Evolutionary conservation across 139 green algal species (phyloP).

Genomic region (Chlorella vulgaris): DNA sequence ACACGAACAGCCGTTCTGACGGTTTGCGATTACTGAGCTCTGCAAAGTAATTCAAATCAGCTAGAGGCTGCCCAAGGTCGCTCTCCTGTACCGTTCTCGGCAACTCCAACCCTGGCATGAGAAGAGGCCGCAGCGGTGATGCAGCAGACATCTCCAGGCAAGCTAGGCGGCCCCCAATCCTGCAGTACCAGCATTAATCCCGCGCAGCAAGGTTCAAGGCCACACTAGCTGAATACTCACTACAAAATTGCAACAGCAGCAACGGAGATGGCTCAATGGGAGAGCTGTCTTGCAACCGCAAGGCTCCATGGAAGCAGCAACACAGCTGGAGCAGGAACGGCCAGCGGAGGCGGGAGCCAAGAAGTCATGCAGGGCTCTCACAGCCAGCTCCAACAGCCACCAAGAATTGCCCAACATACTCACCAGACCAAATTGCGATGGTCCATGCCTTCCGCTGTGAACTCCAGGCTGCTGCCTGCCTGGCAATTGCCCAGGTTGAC

Average conservation of each 20-base stretch:
- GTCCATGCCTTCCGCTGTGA: constrained; percentile 10
- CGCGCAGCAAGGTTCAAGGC: too few species aligned
- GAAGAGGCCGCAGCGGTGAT: background rate
- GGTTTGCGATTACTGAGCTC: background rate
- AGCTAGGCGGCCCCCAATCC: constrained; percentile 9
- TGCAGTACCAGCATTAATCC: background rate
- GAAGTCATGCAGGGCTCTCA: too few species aligned
- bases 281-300: too few species aligned
- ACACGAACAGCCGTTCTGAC: constrained; percentile 28
- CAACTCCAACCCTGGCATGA: constrained; percentile 35
- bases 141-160: constrained; percentile 6
- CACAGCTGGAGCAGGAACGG: too few species aligned
- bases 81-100: constrained; percentile 28
- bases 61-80: constrained; percentile 31
- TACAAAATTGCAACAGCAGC: too few species aligned
- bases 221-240: too few species aligned
- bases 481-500: constrained; percentile 38
- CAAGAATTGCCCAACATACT: too few species aligned
- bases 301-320: too few species aligned
- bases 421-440: constrained; percentile 33
- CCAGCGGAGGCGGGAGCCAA: too few species aligned
- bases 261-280: too few species aligned
- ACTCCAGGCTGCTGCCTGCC: constrained; percentile 4
- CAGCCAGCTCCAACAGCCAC: too few species aligned
- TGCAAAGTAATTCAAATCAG: constrained; percentile 24